Base-by-base conservation (phyloP, 495 filamentous ascomycete genomes). In the Tuber aestivum region DNA sequence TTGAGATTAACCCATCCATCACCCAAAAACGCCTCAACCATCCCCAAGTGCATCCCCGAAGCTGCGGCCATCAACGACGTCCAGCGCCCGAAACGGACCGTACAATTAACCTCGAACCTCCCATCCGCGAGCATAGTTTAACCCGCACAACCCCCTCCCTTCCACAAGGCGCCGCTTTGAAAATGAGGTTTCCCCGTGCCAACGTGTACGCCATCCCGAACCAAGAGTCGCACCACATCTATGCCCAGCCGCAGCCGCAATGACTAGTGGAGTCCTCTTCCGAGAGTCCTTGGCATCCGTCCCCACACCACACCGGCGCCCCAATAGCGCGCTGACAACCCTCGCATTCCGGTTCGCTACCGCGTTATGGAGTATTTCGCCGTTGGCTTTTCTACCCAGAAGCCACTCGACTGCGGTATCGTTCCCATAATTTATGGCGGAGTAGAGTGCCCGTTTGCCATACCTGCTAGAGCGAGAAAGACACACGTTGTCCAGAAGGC, bases 101-200 rank as follows among this genome's bases (percentile, higher is more conserved):
- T 3, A 35, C 5, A 27, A 65, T 35, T 65, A 32, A 65, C 56
- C 10, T 35, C 27, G 27, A 65, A 61, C n/a, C 50, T 61, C n/a
- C 50, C 50, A 61, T 61, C 50, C 50, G 50, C 50, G 23, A 61
- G 50, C 50, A 61, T 61, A n/a, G n/a, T n/a, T n/a, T n/a, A 61
- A 61, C n/a, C 16, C 50, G 50, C n/a, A 61, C 50, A n/a, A 61
- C 50, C 50, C 32, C 50, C n/a, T 61, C 50, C 50, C 23, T 61
- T 27, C 50, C 50, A 61, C n/a, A 32, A 8, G 27, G n/a, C 27
- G 50, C 50, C n/a, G 50, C 50, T 32, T 14, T 61, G n/a, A 61
- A 61, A 32, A 61, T 2, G 50, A n/a, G n/a, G 50, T 61, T 61
- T 1, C 27, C 3, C 50, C 50, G n/a, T 3, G 50, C 32, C 32